phyloP scores from a whole-genome alignment of 2,329 filamentous ascomycete species.

The Thelonectria discophora region DNA sequence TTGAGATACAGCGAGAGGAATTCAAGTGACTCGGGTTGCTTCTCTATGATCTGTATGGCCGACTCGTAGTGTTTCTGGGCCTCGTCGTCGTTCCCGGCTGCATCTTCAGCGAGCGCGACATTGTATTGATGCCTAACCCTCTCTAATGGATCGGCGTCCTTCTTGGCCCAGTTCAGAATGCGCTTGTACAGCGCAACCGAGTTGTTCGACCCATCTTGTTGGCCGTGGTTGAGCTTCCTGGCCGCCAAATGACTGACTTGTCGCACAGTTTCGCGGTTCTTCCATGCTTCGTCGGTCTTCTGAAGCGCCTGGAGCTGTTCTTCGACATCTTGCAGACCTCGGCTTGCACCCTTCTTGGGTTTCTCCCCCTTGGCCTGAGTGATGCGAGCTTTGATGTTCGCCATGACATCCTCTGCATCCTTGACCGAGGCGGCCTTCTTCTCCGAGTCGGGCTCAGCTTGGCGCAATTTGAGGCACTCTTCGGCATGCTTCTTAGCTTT shows the following conservation, averaged over 20 bases:
- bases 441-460: neutral
- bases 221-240: neutral
- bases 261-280: neutral
- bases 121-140: conserved; percentile 10
- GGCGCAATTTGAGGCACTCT: neutral
- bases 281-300: neutral
- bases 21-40: neutral
- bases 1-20: conserved; percentile 10
- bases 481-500: neutral
- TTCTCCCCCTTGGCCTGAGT: neutral
- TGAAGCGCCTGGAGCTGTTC: neutral
- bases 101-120: conserved; percentile 10
- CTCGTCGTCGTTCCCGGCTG: neutral
- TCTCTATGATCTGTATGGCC: neutral
- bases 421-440: neutral
- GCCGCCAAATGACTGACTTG: conserved; percentile 12
- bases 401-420: neutral
- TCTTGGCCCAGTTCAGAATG: conserved; percentile 7
- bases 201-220: neutral
- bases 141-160: neutral
- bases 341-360: too few species aligned
- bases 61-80: conserved; percentile 6
- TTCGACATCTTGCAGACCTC: neutral
- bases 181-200: conserved; percentile 6
- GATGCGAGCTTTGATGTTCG: neutral